Percentiles rank a stretch among this genome's conserved stretches.
These are phyloP conservation scores for Eucalyptus curtisii DNA, from an alignment of 345 rosid genomes.

Conservation along the genomic window DNA sequence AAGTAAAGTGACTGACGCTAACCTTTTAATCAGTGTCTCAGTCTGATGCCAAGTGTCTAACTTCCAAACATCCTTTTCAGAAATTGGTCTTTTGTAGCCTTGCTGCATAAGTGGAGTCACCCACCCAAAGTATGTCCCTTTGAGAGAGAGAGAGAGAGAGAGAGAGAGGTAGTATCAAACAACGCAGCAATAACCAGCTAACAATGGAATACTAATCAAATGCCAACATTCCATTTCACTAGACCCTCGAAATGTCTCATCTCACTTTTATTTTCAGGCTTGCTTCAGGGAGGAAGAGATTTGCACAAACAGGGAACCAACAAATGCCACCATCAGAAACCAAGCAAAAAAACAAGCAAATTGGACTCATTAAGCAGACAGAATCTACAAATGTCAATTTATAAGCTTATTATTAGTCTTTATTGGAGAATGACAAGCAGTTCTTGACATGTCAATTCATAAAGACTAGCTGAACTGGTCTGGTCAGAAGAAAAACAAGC, in stretches of 20 bases:
- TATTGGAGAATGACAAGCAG: background rate
- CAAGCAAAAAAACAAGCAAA: background rate
- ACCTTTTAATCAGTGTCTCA: constrained; percentile 63
- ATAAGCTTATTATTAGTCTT: background rate
- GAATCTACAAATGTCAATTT: background rate
- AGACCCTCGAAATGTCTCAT: background rate
- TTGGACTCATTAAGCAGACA: background rate
- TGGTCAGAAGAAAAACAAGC: background rate
- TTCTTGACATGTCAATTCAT: background rate
- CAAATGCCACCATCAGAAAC: background rate
- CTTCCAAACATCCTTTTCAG: constrained; percentile 89
- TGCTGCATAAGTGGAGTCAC: constrained; percentile 82
- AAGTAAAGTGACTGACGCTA: background rate
- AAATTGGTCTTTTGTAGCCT: constrained; percentile 77
- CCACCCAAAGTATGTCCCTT: constrained; percentile 76
- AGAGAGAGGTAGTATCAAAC: background rate
- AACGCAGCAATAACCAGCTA: background rate
- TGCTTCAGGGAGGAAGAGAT: background rate
- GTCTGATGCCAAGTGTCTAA: constrained; percentile 92
- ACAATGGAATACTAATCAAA: background rate
- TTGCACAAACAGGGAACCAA: background rate
- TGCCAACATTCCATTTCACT: background rate
- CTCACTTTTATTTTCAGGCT: background rate
- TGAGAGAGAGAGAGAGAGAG: background rate
- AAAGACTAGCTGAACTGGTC: background rate